Evolutionary conservation across 768 basidiomycete species (phyloP).

Genomic region (Coprinellus aureogranulatus): DNA sequence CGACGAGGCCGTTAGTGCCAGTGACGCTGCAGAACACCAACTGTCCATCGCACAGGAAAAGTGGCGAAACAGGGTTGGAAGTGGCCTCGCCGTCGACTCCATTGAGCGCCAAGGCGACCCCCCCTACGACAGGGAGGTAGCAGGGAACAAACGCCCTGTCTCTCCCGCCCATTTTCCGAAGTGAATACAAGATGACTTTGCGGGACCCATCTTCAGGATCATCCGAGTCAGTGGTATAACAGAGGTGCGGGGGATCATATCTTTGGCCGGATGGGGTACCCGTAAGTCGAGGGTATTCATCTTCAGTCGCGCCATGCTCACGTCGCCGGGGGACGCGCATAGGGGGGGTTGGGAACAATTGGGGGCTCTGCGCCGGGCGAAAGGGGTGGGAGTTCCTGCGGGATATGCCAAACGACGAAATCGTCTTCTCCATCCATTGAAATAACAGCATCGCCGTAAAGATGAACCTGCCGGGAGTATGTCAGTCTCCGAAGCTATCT

Average conservation of each 20-base stretch:
- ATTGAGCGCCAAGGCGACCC: neutral
- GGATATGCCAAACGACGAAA: neutral
- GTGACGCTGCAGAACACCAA: neutral
- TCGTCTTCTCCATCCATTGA: neutral
- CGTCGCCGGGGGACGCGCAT: neutral
- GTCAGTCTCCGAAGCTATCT: neutral
- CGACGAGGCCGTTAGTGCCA: neutral
- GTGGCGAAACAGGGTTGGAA: neutral
- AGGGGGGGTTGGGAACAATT: neutral
- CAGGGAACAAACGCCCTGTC: too few relatives aligned
- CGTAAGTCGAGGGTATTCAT: too few relatives aligned
- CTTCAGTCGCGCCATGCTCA: neutral
- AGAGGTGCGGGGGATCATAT: too few relatives aligned
- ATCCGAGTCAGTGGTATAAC: too few relatives aligned
- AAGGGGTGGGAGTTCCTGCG: neutral
- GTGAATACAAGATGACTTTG: too few relatives aligned
- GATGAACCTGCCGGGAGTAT: neutral
- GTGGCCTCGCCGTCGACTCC: too few relatives aligned
- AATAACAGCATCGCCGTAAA: neutral
- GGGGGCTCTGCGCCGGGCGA: neutral
- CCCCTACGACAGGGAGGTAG: neutral
- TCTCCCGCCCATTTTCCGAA: too few relatives aligned
- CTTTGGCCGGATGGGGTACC: too few relatives aligned
- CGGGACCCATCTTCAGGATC: too few relatives aligned
- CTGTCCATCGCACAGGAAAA: neutral